Percentiles rank a stretch among this genome's conserved stretches.
Conservation (phyloP, 345 rosid species). For the Bruguiera sexangula region DNA sequence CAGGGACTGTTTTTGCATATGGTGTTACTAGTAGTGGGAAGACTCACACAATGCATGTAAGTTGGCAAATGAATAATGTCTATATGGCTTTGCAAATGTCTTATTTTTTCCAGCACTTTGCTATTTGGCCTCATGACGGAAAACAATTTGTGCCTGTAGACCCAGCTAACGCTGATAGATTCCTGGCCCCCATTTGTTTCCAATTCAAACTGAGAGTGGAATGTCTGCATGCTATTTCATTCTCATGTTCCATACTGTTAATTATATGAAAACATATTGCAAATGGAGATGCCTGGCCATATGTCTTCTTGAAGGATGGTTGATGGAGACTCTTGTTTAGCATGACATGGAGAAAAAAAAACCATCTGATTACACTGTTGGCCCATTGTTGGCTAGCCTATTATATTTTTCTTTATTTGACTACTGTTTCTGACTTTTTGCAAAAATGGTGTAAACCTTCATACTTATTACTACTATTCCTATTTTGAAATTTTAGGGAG, state of each 20-base stretch:
- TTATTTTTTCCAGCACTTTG: neutral
- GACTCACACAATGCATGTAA: conserved; percentile 97
- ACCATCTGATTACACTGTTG: neutral
- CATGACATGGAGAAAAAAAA: neutral
- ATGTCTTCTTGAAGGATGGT: neutral
- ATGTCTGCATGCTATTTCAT: neutral
- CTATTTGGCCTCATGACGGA: neutral
- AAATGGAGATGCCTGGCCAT: neutral
- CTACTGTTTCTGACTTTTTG: neutral
- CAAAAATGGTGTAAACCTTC: conserved; percentile 4
- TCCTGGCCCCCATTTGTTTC: neutral
- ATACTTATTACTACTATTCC: neutral
- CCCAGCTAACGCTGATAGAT: neutral
- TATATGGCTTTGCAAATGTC: neutral
- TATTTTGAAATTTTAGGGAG: conserved; percentile 52
- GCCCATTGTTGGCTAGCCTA: neutral
- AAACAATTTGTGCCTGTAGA: neutral
- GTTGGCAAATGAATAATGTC: conserved; percentile 24
- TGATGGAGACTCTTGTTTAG: neutral
- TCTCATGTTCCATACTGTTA: neutral
- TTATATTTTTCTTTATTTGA: neutral
- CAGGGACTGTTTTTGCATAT: conserved; percentile 97
- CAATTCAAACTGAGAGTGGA: neutral
- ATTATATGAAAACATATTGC: no score
- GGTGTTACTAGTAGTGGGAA: conserved; percentile 97